Conservation (phyloP, 768 basidiomycete genomes). For the Lepiota brunneoincarnata region DNA sequence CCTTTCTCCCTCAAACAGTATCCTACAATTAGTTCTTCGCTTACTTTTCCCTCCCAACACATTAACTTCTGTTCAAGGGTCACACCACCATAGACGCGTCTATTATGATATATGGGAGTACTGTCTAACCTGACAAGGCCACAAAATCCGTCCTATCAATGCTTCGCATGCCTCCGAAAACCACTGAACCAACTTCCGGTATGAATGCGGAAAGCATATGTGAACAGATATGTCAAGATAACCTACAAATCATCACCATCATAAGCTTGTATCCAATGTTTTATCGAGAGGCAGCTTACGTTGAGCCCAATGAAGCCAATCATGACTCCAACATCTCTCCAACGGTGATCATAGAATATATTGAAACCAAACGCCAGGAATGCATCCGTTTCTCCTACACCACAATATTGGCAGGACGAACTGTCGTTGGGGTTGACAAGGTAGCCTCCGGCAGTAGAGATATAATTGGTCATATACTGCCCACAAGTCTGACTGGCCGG, state of each 20-base stretch:
- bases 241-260: constrained; percentile 38
- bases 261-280: not conserved
- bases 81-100: too few relatives aligned
- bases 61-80: too few relatives aligned
- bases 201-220: constrained; percentile 51
- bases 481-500: constrained; percentile 52
- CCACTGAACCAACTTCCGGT: constrained; percentile 2
- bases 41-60: too few relatives aligned
- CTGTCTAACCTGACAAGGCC: too few relatives aligned
- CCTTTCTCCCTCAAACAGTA: too few relatives aligned
- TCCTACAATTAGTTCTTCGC: too few relatives aligned
- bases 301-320: constrained; percentile 48
- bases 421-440: constrained; percentile 50
- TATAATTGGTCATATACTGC: constrained; percentile 51
- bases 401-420: constrained; percentile 54
- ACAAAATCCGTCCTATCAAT: too few relatives aligned
- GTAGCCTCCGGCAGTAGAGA: constrained; percentile 50
- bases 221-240: constrained; percentile 40
- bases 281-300: constrained; percentile 24
- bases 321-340: constrained; percentile 54
- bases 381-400: constrained; percentile 53
- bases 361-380: constrained; percentile 54
- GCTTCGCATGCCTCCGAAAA: not conserved
- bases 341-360: constrained; percentile 51
- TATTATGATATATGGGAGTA: too few relatives aligned